Conservation (phyloP, 805 yeast species). For the Candida caryicola region DNA sequence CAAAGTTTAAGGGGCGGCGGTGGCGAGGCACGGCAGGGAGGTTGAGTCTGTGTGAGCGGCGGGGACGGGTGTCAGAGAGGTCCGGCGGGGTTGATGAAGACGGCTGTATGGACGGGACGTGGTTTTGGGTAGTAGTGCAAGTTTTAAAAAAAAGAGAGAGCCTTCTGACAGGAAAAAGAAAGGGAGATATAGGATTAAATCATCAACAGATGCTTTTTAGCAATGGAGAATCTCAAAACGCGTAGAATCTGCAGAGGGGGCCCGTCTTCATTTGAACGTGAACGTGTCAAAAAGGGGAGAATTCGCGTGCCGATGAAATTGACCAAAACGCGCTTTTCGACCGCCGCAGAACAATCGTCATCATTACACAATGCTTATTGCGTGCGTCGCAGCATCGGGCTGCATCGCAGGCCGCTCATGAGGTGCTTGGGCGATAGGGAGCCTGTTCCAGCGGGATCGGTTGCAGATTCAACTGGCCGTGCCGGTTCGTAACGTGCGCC, state of each 20-base stretch:
- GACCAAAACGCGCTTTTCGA: neutral
- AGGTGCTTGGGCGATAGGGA: too few relatives aligned
- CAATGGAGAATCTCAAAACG: neutral
- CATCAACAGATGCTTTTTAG: neutral
- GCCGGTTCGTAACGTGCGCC: too few relatives aligned
- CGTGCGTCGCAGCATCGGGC: neutral
- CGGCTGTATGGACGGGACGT: too few relatives aligned
- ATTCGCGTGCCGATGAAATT: neutral
- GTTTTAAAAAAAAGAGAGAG: neutral
- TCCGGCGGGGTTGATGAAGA: too few relatives aligned
- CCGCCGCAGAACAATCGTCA: neutral
- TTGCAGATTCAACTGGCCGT: too few relatives aligned
- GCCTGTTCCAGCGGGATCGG: too few relatives aligned
- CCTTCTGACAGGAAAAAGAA: neutral
- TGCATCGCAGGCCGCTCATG: too few relatives aligned
- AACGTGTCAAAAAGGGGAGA: neutral
- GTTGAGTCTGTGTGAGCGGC: too few relatives aligned
- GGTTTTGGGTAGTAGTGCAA: neutral
- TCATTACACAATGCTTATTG: neutral
- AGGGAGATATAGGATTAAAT: neutral
- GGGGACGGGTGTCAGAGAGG: too few relatives aligned
- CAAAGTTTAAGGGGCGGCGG: too few relatives aligned
- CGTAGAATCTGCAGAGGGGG: neutral
- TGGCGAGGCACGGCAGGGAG: too few relatives aligned
- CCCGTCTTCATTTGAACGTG: too few relatives aligned